Evolutionary conservation across 73 alveolate species (phyloP), one percentile per base, ranked within the genome.

Genomic region (Paramecium tetraurelia): DNA sequence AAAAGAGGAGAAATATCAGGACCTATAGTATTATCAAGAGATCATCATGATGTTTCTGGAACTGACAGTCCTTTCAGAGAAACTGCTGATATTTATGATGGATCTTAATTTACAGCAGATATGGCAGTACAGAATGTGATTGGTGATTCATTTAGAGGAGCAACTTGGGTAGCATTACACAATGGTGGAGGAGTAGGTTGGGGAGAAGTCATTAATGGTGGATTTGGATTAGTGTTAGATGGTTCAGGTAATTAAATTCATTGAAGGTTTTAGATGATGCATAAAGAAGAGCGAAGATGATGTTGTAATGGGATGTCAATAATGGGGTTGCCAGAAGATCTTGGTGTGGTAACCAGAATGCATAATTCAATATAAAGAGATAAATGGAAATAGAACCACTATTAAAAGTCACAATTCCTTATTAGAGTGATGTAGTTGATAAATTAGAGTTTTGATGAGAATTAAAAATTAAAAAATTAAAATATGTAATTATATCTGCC

Each of bases 121-220:
- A 93, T 93, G 96, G 95, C 96, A 31, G 75, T 80, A 3, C 44
- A 93, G 71, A 93, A 92, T 63, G 95, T 59, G 18, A 92, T 93
- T 21, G 96, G 96, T 8, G 95, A 93, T 68, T 89, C 95, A 29
- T 63, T 92, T 89, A 48, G 96, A 58, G 96, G 96, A 29, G 96
- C 96, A 1, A 92, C 96, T 40, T 93, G 96, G 96, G 96, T 93
- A 18, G 80, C 95, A 16, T 18, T 93, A 41, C 96, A 93, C 63
- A 93, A 93, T 84, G 96, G 96, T 9, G 96, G 96, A n/a, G 96
- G 96, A 18, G 94, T 93, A 2, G 96, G 96, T 18, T 93, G 96
- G 96, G 96, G 96, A 9, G 94, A 93, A 59, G 96, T 93, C 2
- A 92, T 92, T 5, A 93, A 93, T 77, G 95, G 96, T 9, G 96